Evolutionary conservation across 2,329 filamentous ascomycete species (phyloP), one percentile per base, ranked within the genome.

Genomic region (Akanthomyces uredinophilus): DNA sequence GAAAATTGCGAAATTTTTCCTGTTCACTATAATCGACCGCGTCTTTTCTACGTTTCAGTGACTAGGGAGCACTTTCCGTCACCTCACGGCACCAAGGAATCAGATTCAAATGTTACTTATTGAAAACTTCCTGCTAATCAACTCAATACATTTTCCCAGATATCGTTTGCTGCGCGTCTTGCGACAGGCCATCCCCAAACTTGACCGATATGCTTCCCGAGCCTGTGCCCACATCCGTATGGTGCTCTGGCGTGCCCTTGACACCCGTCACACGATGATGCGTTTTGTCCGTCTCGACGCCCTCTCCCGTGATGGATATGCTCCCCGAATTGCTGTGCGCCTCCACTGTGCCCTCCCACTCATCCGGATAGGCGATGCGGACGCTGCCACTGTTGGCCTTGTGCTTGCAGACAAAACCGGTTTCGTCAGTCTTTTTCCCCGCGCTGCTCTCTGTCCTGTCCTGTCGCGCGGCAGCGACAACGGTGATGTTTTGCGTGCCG

Each of bases 331-430:
- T 22, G 13, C 39, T 43, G 13, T 32, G n/a, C 27, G 53, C 53
- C 24, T 56, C 53, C 10, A 56, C 53, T 11, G 41, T 56, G 53
- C 53, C 53, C 39, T 56, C 10, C 53, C 53, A 56, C 41, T 13
- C n/a, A 10, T 6, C 13, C n/a, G 53, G 53, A 13, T 56, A 56
- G 13, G n/a, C 27, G 11, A 56, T 11, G 1, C 41, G 24, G 24
- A 56, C 27, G 27, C 27, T 35, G 11, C 53, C 41, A 41, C 53
- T 56, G 13, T 35, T 35, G 18, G 11, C 11, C 53, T 22, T 44
- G 53, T 56, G 53, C 41, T 56, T 46, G 41, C 53, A 56, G 27
- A 56, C 41, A 27, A 46, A 56, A 13, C 53, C 53, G 18, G 10
- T 35, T 10, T 44, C 41, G 5, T 32, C 53, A 1, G 24, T 39